A percentile compares a stretch with the other conserved stretches of the same genome.
phyloP scores from a whole-genome alignment of 441 rosid genomes.

The Gossypium davidsonii region DNA sequence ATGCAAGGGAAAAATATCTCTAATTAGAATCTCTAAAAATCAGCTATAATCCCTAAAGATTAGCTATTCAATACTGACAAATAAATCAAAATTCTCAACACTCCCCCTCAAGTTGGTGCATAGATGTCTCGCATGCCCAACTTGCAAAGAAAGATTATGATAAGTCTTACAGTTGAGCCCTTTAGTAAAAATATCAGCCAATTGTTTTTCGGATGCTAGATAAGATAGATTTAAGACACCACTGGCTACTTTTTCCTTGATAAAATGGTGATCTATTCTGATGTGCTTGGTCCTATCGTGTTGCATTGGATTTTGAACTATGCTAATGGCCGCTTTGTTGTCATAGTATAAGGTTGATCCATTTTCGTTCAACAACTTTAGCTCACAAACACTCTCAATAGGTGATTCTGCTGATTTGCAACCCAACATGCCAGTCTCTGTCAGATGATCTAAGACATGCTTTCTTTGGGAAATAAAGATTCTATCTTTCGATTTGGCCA shows the following conservation, averaged over 20 bases:
- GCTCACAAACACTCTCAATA: background rate
- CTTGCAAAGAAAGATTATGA: background rate
- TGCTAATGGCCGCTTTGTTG: background rate
- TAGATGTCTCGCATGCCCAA: background rate
- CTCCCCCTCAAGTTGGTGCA: background rate
- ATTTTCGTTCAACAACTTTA: background rate
- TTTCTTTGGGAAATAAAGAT: background rate
- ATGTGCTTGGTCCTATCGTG: background rate
- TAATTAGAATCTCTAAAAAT: background rate
- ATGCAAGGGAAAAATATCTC: background rate
- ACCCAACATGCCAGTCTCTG: background rate
- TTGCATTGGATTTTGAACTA: background rate
- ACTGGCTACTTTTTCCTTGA: background rate
- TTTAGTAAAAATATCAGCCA: background rate
- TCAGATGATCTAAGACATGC: background rate
- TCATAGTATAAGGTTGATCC: background rate
- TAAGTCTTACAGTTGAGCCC: background rate
- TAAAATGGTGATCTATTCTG: background rate
- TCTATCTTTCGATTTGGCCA: background rate
- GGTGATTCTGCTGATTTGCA: background rate
- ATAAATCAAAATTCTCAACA: background rate
- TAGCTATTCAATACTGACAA: background rate
- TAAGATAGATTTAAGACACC: background rate
- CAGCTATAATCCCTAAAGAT: background rate
- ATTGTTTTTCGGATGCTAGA: background rate